These are phyloP conservation scores for Fusarium praegraminearum DNA, from an alignment of 2,329 filamentous ascomycete genomes.

Conservation along the genomic window DNA sequence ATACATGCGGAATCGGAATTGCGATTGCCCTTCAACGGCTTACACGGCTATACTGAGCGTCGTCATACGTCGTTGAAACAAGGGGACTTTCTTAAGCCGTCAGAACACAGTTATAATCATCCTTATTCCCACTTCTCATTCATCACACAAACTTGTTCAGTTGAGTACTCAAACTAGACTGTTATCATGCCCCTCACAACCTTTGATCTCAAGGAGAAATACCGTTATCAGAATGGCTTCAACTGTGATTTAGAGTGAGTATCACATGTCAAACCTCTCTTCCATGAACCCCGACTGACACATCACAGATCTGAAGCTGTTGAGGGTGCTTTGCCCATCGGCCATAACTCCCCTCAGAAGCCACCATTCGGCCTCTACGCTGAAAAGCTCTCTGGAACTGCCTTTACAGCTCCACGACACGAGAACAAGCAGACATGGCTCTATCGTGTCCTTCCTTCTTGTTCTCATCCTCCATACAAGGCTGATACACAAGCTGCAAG, in stretches of 20 bases:
- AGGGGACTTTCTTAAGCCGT: conserved; percentile 28
- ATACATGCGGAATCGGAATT: conserved; percentile 49
- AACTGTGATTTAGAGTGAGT: conserved; percentile 80
- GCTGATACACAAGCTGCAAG: conserved; percentile 53
- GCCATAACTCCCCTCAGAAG: conserved; percentile 85
- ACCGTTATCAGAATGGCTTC: conserved; percentile 84
- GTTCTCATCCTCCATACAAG: conserved; percentile 69
- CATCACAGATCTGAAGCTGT: conserved; percentile 78
- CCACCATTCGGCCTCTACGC: conserved; percentile 82
- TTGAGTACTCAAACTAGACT: background rate
- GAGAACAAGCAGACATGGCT: conserved; percentile 80
- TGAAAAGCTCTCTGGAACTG: conserved; percentile 80
- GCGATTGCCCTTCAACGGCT: conserved; percentile 42
- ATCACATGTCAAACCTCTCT: background rate
- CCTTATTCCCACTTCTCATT: conserved; percentile 11
- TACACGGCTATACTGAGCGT: conserved; percentile 39
- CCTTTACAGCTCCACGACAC: conserved; percentile 76
- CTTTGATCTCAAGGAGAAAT: conserved; percentile 66
- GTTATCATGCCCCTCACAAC: conserved; percentile 63
- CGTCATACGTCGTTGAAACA: conserved; percentile 39
- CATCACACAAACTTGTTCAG: conserved; percentile 1
- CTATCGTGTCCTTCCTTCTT: conserved; percentile 75
- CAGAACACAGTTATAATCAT: conserved; percentile 42
- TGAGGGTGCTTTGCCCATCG: conserved; percentile 78
- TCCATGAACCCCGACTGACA: conserved; percentile 5